Base-by-base conservation (phyloP, 2,329 filamentous ascomycete species). In the Xylaria sp. region DNA sequence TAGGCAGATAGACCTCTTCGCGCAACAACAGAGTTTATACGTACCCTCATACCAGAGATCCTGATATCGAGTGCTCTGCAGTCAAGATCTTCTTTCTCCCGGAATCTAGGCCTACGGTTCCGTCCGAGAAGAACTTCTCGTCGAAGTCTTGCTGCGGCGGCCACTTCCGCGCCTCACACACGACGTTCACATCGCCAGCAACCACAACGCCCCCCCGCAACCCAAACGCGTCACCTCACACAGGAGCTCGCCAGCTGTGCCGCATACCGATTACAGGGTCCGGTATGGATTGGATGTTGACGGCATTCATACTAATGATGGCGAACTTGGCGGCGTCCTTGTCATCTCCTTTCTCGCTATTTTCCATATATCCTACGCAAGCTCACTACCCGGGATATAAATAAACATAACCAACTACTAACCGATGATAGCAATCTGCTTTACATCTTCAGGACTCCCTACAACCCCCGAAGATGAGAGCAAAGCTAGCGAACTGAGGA, bases 391-490 rank as follows among this genome's bases (percentile, higher is more conserved):
- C 20, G 10, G 12, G 13, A 46, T 39, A 32, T 20, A 39, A 41
- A 28, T 41, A 30, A 63, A 53, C 15, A 34, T 9, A 9, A 39
- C 8, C 15, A 15, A 52, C 10, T 30, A 80, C 70, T 76, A 80
- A 68, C 88, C 86, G 70, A 90, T 88, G 52, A 91, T 78, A 9
- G 90, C 85, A 70, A 88, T 86, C 85, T 88, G 90, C n/a, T 75
- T 84, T 15, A 86, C 83, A 64, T 84, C 81, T 25, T 80, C 78
- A 1, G 77, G 76, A 1, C 79, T 74, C 66, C 87, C 83, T 18
- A 76, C 75, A 63, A 76, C 79, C 13, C 77, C 78, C 55, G 36
- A 60, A 13, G 60, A 59, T 28, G 57, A 55, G 20, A 71, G 53
- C 12, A 66, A 45, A 25, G 20, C 12, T n/a, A 68, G 32, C 13